Percentiles rank a stretch among this genome's conserved stretches.
Conservation (phyloP, 148 eudicot genomes). For the Rhododendron simsii region DNA sequence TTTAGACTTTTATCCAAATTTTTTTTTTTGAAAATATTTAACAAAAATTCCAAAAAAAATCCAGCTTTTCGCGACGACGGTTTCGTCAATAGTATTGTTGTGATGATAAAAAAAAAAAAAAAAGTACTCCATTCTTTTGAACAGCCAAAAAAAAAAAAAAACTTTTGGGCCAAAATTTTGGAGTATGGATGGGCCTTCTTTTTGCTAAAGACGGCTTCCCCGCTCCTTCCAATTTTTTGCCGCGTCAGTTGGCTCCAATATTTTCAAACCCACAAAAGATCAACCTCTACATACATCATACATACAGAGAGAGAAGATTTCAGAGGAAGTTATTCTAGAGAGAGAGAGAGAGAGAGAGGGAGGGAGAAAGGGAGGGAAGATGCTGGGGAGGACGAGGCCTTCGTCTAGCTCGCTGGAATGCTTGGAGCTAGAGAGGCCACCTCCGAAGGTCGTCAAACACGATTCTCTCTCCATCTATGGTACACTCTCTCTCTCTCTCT, state of each 20-base stretch:
- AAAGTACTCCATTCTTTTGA: too few species aligned
- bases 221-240: not conserved
- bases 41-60: too few species aligned
- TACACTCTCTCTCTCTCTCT: slow-evolving; percentile 9
- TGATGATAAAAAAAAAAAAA: too few species aligned
- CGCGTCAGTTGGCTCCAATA: not conserved
- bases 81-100: too few species aligned
- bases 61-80: too few species aligned
- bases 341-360: not conserved
- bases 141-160: too few species aligned
- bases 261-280: not conserved
- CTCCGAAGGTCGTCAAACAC: slow-evolving; percentile 60
- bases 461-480: slow-evolving; percentile 82
- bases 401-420: slow-evolving; percentile 46
- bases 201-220: not conserved
- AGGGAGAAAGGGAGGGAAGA: slow-evolving; percentile 13
- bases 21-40: too few species aligned
- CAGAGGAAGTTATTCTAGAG: not conserved
- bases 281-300: not conserved
- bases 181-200: not conserved
- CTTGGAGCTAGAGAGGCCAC: slow-evolving; percentile 51
- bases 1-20: too few species aligned
- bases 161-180: not conserved
- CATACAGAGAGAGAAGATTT: not conserved
- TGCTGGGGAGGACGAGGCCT: slow-evolving; percentile 65